These are phyloP conservation scores for Gossypium sturtianum DNA, from an alignment of 345 rosid genomes.

Conservation along the genomic window DNA sequence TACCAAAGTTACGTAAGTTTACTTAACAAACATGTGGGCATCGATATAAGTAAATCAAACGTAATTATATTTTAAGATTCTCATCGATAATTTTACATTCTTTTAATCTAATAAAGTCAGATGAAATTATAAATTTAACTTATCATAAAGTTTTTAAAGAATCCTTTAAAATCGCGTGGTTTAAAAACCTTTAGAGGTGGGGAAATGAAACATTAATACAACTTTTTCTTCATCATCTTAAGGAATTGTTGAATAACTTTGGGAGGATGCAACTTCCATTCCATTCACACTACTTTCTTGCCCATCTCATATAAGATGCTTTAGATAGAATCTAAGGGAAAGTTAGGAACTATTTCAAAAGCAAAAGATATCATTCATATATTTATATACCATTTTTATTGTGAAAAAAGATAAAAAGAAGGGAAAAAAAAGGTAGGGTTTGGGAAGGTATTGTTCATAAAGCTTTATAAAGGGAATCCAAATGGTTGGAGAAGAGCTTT, in stretches of 20 bases:
- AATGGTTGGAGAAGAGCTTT: constrained; percentile 15
- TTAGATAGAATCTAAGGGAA: not conserved
- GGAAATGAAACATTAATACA: not conserved
- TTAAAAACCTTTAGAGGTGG: constrained; percentile 5
- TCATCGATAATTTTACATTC: not conserved
- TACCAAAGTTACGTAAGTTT: no score
- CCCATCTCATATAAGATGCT: constrained; percentile 1
- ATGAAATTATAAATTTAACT: not conserved
- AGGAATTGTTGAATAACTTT: constrained; percentile 21
- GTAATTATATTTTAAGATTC: not conserved
- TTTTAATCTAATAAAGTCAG: not conserved
- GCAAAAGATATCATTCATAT: not conserved
- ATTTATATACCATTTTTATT: not conserved
- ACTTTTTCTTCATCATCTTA: constrained; percentile 18
- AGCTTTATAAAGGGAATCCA: constrained; percentile 22
- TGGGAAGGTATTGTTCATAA: not conserved
- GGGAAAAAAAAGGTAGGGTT: not conserved
- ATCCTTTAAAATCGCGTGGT: not conserved
- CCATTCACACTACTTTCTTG: constrained; percentile 25
- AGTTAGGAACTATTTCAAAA: not conserved
- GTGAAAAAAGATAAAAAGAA: not conserved
- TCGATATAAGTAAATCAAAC: no score
- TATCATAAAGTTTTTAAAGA: not conserved
- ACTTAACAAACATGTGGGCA: no score
- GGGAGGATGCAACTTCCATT: constrained; percentile 19